Evolutionary conservation across 306 rosid genomes (phyloP).

Genomic region (Alnus rubra): DNA sequence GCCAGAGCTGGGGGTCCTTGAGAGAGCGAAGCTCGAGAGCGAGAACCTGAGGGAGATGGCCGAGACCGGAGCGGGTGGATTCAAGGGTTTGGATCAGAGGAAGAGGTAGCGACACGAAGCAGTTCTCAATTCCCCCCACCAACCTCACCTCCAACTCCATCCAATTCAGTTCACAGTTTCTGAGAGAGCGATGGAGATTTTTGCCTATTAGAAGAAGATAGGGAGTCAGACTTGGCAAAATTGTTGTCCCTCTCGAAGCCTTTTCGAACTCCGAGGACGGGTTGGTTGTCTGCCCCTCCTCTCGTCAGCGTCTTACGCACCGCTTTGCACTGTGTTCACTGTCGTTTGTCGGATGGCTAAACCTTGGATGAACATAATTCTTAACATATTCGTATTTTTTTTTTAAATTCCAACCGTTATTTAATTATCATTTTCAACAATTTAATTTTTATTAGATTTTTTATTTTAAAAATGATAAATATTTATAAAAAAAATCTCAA

Average conservation of each 20-base stretch:
- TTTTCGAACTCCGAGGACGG: background rate
- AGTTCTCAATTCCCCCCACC: constrained; percentile 60
- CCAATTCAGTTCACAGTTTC: background rate
- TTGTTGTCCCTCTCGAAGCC: background rate
- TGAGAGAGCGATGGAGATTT: background rate
- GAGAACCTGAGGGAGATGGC: constrained; percentile 49
- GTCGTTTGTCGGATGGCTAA: no score
- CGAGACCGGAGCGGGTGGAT: constrained; percentile 38
- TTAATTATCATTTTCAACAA: no score
- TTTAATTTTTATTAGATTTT: no score
- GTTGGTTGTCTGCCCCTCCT: background rate
- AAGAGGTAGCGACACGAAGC: constrained; percentile 79
- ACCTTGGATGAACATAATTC: no score
- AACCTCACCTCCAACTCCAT: constrained; percentile 68
- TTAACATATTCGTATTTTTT: no score
- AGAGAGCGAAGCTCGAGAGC: constrained; percentile 73
- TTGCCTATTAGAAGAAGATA: background rate
- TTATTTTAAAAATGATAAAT: no score
- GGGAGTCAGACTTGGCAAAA: background rate
- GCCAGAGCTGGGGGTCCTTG: constrained; percentile 47
- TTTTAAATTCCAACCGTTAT: no score
- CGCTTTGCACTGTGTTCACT: background rate
- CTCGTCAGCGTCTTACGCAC: background rate
- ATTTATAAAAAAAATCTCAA: no score
- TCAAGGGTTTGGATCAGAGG: constrained; percentile 71